phyloP scores from a whole-genome alignment of 2,329 filamentous ascomycete species.

The Cytospora schulzeri region DNA sequence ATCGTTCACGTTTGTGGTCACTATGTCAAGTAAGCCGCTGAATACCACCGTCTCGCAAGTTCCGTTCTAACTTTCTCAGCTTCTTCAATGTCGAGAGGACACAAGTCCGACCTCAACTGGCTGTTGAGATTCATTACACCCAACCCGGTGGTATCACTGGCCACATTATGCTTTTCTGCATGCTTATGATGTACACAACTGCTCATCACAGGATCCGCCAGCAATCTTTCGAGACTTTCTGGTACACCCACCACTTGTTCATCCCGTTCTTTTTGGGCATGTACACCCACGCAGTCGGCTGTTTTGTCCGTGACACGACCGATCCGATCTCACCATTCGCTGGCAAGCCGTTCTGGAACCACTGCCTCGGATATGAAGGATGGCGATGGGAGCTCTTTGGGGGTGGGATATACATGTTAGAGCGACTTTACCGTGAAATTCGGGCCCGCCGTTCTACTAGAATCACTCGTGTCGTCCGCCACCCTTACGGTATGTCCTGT shows the following conservation, averaged over 20 bases:
- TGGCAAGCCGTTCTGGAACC: constrained; percentile 78
- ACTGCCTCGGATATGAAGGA: constrained; percentile 93
- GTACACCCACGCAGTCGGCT: constrained; percentile 94
- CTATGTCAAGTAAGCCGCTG: constrained; percentile 79
- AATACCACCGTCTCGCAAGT: neutral
- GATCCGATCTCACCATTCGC: constrained; percentile 81
- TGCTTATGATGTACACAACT: constrained; percentile 97
- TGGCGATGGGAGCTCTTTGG: constrained; percentile 96
- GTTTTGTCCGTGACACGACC: constrained; percentile 86
- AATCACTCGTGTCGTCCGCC: constrained; percentile 91
- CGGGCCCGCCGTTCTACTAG: constrained; percentile 80
- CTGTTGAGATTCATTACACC: constrained; percentile 88
- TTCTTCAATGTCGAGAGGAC: constrained; percentile 93
- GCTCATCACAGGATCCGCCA: constrained; percentile 91
- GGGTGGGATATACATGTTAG: constrained; percentile 81
- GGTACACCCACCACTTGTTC: constrained; percentile 99
- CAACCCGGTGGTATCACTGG: constrained; percentile 91
- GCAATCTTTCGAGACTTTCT: constrained; percentile 97
- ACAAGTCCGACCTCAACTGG: constrained; percentile 78
- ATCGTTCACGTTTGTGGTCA: constrained; percentile 76
- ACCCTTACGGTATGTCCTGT: constrained; percentile 76
- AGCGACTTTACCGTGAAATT: constrained; percentile 90
- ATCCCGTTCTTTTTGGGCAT: constrained; percentile 91
- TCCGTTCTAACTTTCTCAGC: constrained; percentile 45
- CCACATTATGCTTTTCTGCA: constrained; percentile 98